Evolutionary conservation across 2,329 filamentous ascomycete genomes (phyloP).

Genomic region (Neonectria punicea): DNA sequence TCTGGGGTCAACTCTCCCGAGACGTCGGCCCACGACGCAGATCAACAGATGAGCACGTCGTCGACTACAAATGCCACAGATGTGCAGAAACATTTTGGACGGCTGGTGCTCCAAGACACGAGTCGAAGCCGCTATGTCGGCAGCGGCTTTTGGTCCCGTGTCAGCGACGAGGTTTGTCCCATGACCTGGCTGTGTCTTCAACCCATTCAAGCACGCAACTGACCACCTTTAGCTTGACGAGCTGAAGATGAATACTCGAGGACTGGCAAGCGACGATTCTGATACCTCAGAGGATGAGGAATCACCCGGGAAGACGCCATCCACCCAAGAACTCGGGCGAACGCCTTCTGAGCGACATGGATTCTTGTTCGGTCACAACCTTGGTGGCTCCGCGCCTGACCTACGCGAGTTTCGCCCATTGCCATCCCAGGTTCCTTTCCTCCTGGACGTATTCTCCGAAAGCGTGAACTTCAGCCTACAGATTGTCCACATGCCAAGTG

Average conservation of each 20-base stretch:
- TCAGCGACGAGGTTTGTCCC: conserved; percentile 63
- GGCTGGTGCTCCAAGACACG: conserved; percentile 58
- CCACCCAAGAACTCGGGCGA: conserved; percentile 53
- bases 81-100: conserved; percentile 57
- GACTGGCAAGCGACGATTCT: conserved; percentile 46
- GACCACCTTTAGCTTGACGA: conserved; percentile 52
- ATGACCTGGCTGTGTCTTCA: not conserved
- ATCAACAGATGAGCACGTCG: conserved; percentile 8
- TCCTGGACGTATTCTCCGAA: conserved; percentile 61
- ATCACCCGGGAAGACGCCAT: conserved; percentile 41
- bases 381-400: conserved; percentile 44
- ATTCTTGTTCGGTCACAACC: conserved; percentile 62
- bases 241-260: conserved; percentile 53
- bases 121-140: conserved; percentile 59
- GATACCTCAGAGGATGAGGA: conserved; percentile 54
- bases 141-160: conserved; percentile 64
- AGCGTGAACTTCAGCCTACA: conserved; percentile 60
- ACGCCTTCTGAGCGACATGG: conserved; percentile 58
- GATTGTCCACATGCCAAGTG: conserved; percentile 58
- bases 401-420: conserved; percentile 59
- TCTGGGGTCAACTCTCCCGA: conserved; percentile 44
- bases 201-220: not conserved
- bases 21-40: conserved; percentile 36
- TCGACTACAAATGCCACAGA: conserved; percentile 12
- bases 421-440: conserved; percentile 65